phyloP scores from a whole-genome alignment of 345 rosid species.

The Streptanthus diversifolius region DNA sequence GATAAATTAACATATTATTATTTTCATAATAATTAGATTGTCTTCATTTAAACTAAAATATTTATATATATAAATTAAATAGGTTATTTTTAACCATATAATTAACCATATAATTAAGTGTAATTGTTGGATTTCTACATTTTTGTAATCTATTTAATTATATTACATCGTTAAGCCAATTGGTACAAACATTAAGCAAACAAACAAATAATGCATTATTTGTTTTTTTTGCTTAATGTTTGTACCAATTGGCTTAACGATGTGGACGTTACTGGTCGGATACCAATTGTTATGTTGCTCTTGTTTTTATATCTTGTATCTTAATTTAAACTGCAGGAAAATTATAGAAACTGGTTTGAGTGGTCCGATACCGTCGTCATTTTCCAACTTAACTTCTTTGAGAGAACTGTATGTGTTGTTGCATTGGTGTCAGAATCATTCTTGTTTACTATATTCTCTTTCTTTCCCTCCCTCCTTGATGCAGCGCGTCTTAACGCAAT shows the following conservation, averaged over 20 bases:
- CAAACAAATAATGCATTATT: too few species aligned
- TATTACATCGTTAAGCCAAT: conserved; percentile 42
- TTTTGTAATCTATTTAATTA: too few species aligned
- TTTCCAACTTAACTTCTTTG: conserved; percentile 47
- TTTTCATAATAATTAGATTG: too few species aligned
- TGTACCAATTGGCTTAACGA: conserved; percentile 43
- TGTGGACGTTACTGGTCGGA: conserved; percentile 43
- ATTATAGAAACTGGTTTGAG: conserved; percentile 50
- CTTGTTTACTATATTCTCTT: neutral
- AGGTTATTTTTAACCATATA: too few species aligned
- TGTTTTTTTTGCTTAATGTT: neutral
- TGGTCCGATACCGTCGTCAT: conserved; percentile 58
- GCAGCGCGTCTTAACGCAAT: too few species aligned
- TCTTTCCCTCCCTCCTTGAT: neutral
- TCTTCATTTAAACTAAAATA: too few species aligned
- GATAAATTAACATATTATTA: too few species aligned
- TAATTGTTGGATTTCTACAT: too few species aligned
- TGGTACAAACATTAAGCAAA: conserved; percentile 16
- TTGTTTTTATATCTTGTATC: neutral
- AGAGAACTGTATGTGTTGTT: conserved; percentile 49
- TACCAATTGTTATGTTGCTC: conserved; percentile 28
- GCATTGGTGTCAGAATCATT: neutral
- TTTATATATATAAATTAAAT: too few species aligned
- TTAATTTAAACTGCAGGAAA: conserved; percentile 44
- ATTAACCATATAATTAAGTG: too few species aligned